phyloP scores from a whole-genome alignment of 2,329 filamentous ascomycete species.

The Rachicladosporium sp. region DNA sequence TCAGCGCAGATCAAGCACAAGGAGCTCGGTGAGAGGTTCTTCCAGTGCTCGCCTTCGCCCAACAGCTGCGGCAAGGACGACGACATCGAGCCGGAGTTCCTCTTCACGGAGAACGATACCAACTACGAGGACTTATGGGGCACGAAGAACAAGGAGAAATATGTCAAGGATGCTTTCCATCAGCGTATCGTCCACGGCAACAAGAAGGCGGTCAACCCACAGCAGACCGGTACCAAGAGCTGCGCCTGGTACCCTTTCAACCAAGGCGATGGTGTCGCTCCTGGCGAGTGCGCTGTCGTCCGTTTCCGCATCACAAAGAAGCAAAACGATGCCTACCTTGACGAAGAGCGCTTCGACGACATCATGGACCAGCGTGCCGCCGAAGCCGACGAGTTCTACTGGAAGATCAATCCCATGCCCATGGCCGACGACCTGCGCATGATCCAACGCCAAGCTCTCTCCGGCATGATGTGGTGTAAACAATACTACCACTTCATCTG shows the following conservation, averaged over 20 bases:
- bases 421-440: slow-evolving; percentile 90
- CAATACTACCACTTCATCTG: slow-evolving; percentile 94
- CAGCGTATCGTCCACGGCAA: slow-evolving; percentile 72
- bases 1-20: slow-evolving; percentile 66
- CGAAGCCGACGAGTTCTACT: slow-evolving; percentile 97
- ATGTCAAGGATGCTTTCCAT: slow-evolving; percentile 94
- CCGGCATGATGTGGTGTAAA: slow-evolving; percentile 98
- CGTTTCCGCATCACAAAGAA: slow-evolving; percentile 77
- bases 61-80: slow-evolving; percentile 66
- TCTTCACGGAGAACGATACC: slow-evolving; percentile 94
- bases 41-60: slow-evolving; percentile 79
- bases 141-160: slow-evolving; percentile 65
- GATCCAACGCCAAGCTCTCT: slow-evolving; percentile 86
- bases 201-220: slow-evolving; percentile 70
- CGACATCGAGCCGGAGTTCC: slow-evolving; percentile 70
- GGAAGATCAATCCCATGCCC: slow-evolving; percentile 78
- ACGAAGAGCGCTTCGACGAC: slow-evolving; percentile 87
- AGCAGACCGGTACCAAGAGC: slow-evolving; percentile 69
- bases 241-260: slow-evolving; percentile 90
- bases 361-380: slow-evolving; percentile 71
- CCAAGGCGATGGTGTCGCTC: slow-evolving; percentile 72
- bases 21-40: slow-evolving; percentile 69
- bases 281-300: slow-evolving; percentile 89
- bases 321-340: slow-evolving; percentile 58
- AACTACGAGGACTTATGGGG: slow-evolving; percentile 69